phyloP scores from a whole-genome alignment of 2,329 filamentous ascomycete genomes.

The Pseudogymnoascus sp. region DNA sequence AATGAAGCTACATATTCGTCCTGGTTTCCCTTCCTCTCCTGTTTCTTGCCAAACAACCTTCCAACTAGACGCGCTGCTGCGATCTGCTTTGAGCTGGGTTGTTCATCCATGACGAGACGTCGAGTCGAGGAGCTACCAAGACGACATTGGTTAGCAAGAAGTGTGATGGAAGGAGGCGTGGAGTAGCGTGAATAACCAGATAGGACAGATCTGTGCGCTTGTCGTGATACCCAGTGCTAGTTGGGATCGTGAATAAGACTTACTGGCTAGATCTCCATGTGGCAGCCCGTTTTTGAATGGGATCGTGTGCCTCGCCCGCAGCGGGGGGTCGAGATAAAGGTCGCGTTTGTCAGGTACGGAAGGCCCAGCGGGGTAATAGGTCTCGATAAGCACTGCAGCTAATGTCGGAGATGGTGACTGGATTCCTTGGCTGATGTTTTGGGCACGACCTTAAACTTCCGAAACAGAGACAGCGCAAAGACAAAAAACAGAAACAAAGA shows the following conservation, averaged over 20 bases:
- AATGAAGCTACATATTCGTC: slow-evolving; percentile 50
- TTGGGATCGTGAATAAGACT: neutral
- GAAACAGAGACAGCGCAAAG: neutral
- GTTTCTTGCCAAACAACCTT: slow-evolving; percentile 38
- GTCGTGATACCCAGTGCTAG: neutral
- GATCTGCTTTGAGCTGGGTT: slow-evolving; percentile 17
- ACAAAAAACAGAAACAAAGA: slow-evolving; percentile 6
- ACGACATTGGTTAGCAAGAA: neutral
- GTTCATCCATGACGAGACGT: neutral
- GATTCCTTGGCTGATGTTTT: slow-evolving; percentile 1
- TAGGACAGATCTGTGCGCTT: neutral
- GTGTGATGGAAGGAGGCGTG: neutral
- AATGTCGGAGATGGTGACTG: neutral
- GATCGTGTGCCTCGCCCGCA: slow-evolving; percentile 5
- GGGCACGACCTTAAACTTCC: slow-evolving; percentile 4
- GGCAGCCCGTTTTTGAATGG: neutral
- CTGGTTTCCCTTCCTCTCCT: slow-evolving; percentile 31
- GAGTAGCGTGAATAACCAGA: neutral
- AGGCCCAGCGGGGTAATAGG: slow-evolving; percentile 1
- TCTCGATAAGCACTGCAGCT: slow-evolving; percentile 7
- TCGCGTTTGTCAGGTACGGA: slow-evolving; percentile 5
- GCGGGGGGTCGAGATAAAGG: slow-evolving; percentile 1
- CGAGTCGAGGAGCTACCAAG: neutral
- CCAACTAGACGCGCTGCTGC: slow-evolving; percentile 48
- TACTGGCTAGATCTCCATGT: slow-evolving; percentile 3